phyloP scores from a whole-genome alignment of 75 land plant genomes.

The Gnetum montanum region DNA sequence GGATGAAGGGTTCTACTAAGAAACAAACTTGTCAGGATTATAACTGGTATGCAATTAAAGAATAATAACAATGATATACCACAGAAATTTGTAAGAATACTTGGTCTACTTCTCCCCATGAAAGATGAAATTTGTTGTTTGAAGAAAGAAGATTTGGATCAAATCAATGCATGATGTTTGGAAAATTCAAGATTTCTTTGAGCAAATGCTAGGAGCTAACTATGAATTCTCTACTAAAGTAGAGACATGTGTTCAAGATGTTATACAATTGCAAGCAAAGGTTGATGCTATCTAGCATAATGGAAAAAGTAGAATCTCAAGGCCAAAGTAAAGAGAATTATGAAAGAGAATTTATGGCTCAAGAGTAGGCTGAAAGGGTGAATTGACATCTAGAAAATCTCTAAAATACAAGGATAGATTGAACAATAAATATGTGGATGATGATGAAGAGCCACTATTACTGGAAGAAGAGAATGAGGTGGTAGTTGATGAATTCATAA shows the following conservation, averaged over 20 bases:
- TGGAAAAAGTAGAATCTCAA: background rate
- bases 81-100: background rate
- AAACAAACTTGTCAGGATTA: background rate
- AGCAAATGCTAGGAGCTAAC: background rate
- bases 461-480: too few species aligned
- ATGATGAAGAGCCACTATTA: too few species aligned
- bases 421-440: too few species aligned
- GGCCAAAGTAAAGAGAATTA: background rate
- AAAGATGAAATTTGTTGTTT: conserved; percentile 1
- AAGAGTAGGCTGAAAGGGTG: too few species aligned
- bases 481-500: too few species aligned
- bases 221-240: background rate
- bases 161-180: background rate
- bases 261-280: background rate
- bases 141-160: background rate
- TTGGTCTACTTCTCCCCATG: background rate
- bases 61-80: background rate
- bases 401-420: too few species aligned
- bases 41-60: background rate
- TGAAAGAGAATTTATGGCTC: too few species aligned
- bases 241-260: background rate
- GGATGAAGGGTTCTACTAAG: background rate
- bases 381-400: too few species aligned
- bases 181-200: background rate
- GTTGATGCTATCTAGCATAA: background rate